Evolutionary conservation across 148 eudicot genomes (phyloP).

Genomic region (Pharnaceum exiguum): DNA sequence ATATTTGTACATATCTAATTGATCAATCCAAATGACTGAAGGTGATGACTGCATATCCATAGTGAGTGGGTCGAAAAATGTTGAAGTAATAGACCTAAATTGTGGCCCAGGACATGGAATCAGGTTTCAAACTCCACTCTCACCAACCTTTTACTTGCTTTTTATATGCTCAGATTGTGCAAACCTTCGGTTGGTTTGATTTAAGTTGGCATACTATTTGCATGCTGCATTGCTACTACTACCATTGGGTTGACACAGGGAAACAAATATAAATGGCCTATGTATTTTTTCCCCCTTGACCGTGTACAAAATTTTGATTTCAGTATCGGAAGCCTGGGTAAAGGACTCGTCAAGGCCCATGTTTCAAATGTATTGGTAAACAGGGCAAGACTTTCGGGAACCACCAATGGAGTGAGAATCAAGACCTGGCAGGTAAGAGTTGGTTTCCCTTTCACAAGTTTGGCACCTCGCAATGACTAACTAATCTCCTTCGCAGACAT

Average conservation of each 20-base stretch:
- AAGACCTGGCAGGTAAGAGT: conserved; percentile 90
- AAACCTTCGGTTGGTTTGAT: conserved; percentile 1
- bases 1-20: no score
- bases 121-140: conserved; percentile 40
- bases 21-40: conserved; percentile 12
- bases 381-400: conserved; percentile 51
- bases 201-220: not conserved
- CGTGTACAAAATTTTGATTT: not conserved
- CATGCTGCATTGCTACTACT: not conserved
- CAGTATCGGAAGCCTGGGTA: conserved; percentile 95
- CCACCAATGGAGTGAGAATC: conserved; percentile 80
- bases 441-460: not conserved
- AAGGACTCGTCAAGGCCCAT: conserved; percentile 31
- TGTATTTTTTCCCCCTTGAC: not conserved
- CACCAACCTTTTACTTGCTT: not conserved
- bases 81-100: conserved; percentile 37
- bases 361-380: conserved; percentile 70
- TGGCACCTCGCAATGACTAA: not conserved
- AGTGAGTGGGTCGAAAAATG: conserved; percentile 65
- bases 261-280: not conserved
- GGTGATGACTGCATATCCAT: conserved; percentile 95
- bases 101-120: conserved; percentile 99
- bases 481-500: not conserved
- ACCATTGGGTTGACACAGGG: not conserved
- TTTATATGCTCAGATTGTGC: not conserved